phyloP scores from a whole-genome alignment of 2,329 filamentous ascomycete species.

The Penicillium digitatum region DNA sequence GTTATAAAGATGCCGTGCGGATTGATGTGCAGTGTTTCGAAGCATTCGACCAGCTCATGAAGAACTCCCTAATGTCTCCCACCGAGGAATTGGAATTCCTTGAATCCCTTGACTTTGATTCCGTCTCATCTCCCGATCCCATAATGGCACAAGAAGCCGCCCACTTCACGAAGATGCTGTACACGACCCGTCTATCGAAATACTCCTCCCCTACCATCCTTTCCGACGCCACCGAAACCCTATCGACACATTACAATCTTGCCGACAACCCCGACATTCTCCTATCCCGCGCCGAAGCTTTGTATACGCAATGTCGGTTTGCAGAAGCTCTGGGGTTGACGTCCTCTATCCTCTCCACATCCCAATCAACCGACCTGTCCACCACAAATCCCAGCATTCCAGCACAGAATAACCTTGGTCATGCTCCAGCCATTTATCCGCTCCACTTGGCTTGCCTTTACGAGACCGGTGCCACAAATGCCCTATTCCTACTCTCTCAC shows the following conservation, averaged over 20 bases:
- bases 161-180: conserved; percentile 92
- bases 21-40: conserved; percentile 99
- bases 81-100: conserved; percentile 88
- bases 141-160: conserved; percentile 77
- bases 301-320: conserved; percentile 94
- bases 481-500: conserved; percentile 86
- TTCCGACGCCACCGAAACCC: conserved; percentile 77
- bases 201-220: conserved; percentile 85
- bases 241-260: conserved; percentile 91
- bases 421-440: conserved; percentile 64
- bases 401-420: conserved; percentile 40
- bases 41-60: conserved; percentile 96
- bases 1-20: conserved; percentile 93
- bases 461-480: conserved; percentile 80
- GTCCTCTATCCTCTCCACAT: conserved; percentile 71
- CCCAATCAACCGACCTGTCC: conserved; percentile 74
- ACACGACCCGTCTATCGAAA: conserved; percentile 91
- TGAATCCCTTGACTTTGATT: conserved; percentile 84
- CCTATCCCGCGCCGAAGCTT: conserved; percentile 80
- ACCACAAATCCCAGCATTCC: conserved; percentile 28
- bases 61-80: conserved; percentile 85
- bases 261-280: conserved; percentile 83
- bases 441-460: conserved; percentile 87
- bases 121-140: conserved; percentile 64
- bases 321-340: conserved; percentile 81